Conservation (phyloP, 805 yeast genomes). For the Barnettozyma californica region DNA sequence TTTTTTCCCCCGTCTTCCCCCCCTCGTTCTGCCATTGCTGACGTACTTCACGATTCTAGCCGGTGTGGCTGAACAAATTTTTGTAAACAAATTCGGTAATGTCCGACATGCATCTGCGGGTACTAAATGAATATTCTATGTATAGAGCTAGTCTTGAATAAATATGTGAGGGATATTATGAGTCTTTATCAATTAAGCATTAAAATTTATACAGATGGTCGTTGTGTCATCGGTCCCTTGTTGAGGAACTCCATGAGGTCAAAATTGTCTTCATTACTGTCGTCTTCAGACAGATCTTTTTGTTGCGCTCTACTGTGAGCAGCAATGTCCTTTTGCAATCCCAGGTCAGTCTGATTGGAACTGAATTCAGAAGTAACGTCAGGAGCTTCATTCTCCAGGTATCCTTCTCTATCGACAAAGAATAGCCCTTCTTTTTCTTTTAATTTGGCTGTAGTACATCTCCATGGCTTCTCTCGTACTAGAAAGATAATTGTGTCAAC, state of each 20-base stretch:
- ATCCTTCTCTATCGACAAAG: neutral
- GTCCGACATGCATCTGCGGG: too few species aligned
- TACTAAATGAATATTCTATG: too few species aligned
- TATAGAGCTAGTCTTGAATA: too few species aligned
- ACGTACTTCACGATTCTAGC: too few species aligned
- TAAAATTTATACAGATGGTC: neutral
- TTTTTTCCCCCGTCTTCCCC: too few species aligned
- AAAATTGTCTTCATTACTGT: neutral
- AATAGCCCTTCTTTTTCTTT: neutral
- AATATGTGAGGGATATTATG: too few species aligned
- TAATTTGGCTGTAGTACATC: neutral
- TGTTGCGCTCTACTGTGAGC: neutral
- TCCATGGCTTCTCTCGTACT: slow-evolving; percentile 77
- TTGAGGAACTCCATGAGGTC: neutral
- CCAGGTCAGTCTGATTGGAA: neutral
- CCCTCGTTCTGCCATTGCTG: too few species aligned
- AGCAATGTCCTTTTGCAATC: neutral
- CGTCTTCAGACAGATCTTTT: neutral
- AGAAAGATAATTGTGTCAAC: slow-evolving; percentile 73
- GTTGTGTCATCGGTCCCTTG: neutral
- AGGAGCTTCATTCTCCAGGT: neutral
- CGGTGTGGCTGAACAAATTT: too few species aligned
- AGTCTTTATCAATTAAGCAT: too few species aligned
- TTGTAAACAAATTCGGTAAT: too few species aligned
- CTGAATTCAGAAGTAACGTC: neutral